phyloP scores from a whole-genome alignment of 768 basidiomycete species.

The Piloderma croceum region DNA sequence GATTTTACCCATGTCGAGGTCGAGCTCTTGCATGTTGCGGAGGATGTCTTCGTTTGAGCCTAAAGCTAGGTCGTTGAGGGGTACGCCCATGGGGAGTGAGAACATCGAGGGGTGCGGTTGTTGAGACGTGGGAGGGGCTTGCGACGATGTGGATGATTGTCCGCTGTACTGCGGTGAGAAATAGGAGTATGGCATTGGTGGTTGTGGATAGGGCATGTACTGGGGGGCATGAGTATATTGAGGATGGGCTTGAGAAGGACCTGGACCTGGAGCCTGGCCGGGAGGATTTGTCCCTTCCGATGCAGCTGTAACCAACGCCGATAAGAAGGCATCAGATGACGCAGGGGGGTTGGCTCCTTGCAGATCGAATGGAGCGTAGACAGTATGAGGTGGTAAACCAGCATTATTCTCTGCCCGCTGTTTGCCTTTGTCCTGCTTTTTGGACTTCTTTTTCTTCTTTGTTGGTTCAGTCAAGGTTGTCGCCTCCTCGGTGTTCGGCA shows the following conservation, averaged over 20 bases:
- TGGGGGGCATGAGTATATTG: slow-evolving; percentile 29
- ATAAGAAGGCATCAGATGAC: slow-evolving; percentile 54
- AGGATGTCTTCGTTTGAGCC: slow-evolving; percentile 70
- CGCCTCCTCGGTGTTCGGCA: slow-evolving; percentile 16
- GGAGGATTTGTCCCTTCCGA: slow-evolving; percentile 40
- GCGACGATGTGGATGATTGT: no score
- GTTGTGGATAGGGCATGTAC: slow-evolving; percentile 24
- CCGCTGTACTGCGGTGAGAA: slow-evolving; percentile 23
- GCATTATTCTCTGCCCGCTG: slow-evolving; percentile 26
- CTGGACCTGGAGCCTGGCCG: slow-evolving; percentile 14
- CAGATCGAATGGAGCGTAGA: slow-evolving; percentile 17
- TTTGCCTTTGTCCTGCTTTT: slow-evolving; percentile 25
- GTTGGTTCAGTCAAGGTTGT: slow-evolving; percentile 13
- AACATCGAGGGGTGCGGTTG: slow-evolving; percentile 27
- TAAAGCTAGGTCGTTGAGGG: slow-evolving; percentile 9
- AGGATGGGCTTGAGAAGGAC: slow-evolving; percentile 21
- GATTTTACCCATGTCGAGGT: slow-evolving; percentile 60
- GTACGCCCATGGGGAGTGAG: slow-evolving; percentile 22
- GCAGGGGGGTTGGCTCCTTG: slow-evolving; percentile 22
- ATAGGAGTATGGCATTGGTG: slow-evolving; percentile 23
- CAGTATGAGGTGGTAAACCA: slow-evolving; percentile 16
- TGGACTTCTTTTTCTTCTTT: slow-evolving; percentile 33
- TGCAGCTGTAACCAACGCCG: slow-evolving; percentile 61
- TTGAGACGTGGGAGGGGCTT: slow-evolving; percentile 20
- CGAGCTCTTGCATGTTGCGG: slow-evolving; percentile 66